Base-by-base conservation (phyloP, 2,329 filamentous ascomycete species). In the Blumeriella jaapii region DNA sequence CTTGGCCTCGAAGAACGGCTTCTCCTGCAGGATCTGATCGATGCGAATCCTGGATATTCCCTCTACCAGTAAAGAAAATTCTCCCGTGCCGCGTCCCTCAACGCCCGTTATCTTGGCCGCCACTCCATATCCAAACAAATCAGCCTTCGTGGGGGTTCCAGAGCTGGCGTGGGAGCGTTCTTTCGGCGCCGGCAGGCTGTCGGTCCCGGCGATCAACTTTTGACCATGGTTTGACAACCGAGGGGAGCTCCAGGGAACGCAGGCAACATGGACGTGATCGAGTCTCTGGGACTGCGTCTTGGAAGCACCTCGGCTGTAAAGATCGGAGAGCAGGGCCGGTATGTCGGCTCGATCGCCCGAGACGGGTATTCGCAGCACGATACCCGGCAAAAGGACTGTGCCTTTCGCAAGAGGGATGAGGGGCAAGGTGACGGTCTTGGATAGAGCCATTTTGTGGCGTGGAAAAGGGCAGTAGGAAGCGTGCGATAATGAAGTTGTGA, bases 31-130 rank as follows among this genome's bases (percentile, higher is more conserved):
- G 30, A 91, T 61, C 52, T 75, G 78, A 33, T 85, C 79, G 22
- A 95, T 62, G 43, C 73, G 72, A 44, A 95, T 78, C 25, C 91
- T 72, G 44, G 78, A 70, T 12, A 83, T 68, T 11, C 91, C 91
- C 57, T 96, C 86, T 2, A 98, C 85, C 4, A 94, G 69, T 34
- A 98, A 61, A 38, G 78, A 78, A 52, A 94, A 78, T 54, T 95
- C 82, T 18, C 77, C 74, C 8, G 76, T 75, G 29, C 76, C 75
- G 37, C 76, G 71, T 17, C 82, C 82, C 57, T 89, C 82, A 29
- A 89, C 77, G 33, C 79, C 81, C 38, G 78, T 71, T 47, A 89
- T 82, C 61, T 78, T 84, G 20, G 79, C 82, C 16, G 86, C 70
- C 4, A 86, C 85, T 30, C 86, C 91, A 59, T 81, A 89, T 32